Evolutionary conservation across 345 rosid genomes (phyloP), one percentile per base, ranked within the genome.

Genomic region (Brassica carinata): DNA sequence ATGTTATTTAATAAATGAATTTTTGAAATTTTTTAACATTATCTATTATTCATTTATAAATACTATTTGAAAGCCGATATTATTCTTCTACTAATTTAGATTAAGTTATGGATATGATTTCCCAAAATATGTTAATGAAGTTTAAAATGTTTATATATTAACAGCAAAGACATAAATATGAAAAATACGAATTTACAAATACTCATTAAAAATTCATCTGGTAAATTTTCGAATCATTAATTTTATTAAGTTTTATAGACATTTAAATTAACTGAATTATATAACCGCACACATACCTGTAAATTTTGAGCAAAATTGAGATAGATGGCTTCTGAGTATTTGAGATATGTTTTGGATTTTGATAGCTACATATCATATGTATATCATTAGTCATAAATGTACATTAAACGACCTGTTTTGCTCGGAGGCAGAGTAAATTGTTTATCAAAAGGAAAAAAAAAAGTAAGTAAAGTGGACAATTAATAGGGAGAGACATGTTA

Each of bases 401-500:
- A 40, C 48, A 36, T 9, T 4, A 40, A 40, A 5, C 48, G 8
- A 40, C 30, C 43, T 40, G 53, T 70, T 70, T 62, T 71, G 8
- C 8, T 63, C n/a, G 29, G 73, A 34, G 81, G 69, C 69, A 34
- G 26, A 34, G 38, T 34, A 34, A 34, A 34, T 48, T 48, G 55
- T 48, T 48, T 48, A 48, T 48, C 55, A 48, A 48, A 48, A 48
- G 55, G 1, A 48, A 48, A 10, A 48, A 9, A 48, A 48, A 48
- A 13, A 3, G 19, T 40, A 36, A 64, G 30, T 53, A 67, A 68
- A 83, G 69, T 75, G 48, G 72, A 34, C 38, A 64, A 30, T 63
- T 59, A 77, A 73, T 17, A 64, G 10, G 30, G 67, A 72, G 48
- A 57, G 7, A 68, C 79, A 73, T 30, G 34, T 79, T 48, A 53